Conservation (phyloP, 225 moss, liverwort and hornwort species). For the Takakia lepidozioides region DNA sequence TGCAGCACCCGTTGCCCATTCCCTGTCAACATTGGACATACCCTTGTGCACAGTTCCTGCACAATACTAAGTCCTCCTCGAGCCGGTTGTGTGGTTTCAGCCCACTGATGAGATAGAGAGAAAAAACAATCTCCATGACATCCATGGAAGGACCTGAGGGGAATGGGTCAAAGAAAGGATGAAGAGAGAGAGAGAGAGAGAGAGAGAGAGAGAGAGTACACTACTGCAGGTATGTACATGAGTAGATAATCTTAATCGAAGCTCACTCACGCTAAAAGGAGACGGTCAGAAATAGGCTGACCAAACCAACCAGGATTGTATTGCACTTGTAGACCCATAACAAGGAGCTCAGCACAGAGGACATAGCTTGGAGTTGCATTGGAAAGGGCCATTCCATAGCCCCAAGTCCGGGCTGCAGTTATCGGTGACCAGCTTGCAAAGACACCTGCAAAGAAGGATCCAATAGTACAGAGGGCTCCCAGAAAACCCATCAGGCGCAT, state of each 20-base stretch:
- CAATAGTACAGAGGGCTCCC: slow-evolving; percentile 31
- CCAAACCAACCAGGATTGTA: neutral
- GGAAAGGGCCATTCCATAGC: slow-evolving; percentile 34
- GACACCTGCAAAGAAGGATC: slow-evolving; percentile 19
- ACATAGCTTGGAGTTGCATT: slow-evolving; percentile 27
- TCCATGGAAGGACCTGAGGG: too few species aligned
- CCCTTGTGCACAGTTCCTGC: too few species aligned
- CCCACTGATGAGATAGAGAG: neutral
- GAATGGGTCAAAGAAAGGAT: too few species aligned
- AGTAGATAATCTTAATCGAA: too few species aligned
- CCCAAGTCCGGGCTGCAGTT: slow-evolving; percentile 30
- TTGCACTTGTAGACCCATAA: slow-evolving; percentile 40
- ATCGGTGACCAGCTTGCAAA: slow-evolving; percentile 21
- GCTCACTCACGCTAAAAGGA: too few species aligned
- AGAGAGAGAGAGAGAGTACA: too few species aligned
- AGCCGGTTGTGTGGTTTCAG: neutral
- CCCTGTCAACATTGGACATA: too few species aligned
- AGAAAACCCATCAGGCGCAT: slow-evolving; percentile 47
- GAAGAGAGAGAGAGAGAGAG: too few species aligned
- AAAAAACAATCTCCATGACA: too few species aligned
- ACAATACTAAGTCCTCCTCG: too few species aligned
- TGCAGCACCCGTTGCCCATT: too few species aligned
- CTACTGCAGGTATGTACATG: too few species aligned
- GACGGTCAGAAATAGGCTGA: neutral
- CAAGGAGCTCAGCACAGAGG: slow-evolving; percentile 36